Conservation (phyloP, 208 protist species). For the Acanthamoeba lenticulata region DNA sequence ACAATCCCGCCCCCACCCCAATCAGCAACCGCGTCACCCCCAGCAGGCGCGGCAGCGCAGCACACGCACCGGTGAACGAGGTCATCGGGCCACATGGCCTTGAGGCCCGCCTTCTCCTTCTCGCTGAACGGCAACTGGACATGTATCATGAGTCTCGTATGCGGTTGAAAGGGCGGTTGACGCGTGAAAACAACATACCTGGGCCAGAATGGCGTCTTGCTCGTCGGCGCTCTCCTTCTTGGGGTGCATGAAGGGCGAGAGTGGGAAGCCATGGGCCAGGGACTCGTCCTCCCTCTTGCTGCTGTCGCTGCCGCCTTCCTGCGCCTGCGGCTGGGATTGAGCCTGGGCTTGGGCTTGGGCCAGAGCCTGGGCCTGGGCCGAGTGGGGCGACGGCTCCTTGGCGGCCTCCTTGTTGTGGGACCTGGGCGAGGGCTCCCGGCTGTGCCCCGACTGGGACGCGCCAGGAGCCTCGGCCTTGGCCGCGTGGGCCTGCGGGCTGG, state of each 20-base stretch:
- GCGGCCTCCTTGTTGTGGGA: neutral
- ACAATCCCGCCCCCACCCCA: too few species aligned
- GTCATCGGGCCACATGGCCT: conserved; percentile 86
- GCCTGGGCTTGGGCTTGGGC: too few species aligned
- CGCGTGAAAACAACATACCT: too few species aligned
- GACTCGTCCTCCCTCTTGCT: neutral
- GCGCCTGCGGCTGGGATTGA: neutral
- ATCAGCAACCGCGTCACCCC: neutral
- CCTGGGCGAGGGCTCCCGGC: too few species aligned
- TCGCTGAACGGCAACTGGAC: conserved; percentile 84
- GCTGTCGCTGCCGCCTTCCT: neutral
- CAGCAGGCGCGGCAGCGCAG: neutral
- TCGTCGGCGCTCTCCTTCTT: neutral
- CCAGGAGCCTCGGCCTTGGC: too few species aligned
- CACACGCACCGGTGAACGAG: conserved; percentile 77
- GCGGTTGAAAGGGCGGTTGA: too few species aligned
- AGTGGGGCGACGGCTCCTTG: neutral
- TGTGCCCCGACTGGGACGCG: too few species aligned
- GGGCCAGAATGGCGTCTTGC: neutral
- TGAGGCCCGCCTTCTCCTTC: conserved; percentile 86
- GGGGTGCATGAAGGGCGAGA: neutral
- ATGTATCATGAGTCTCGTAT: too few species aligned
- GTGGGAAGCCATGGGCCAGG: neutral
- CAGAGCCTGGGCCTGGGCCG: too few species aligned
- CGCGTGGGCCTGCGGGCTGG: too few species aligned